Percentiles rank a stretch among this genome's conserved stretches.
phyloP scores from a whole-genome alignment of 148 eudicot species.

The Vaccinium macrocarpon region DNA sequence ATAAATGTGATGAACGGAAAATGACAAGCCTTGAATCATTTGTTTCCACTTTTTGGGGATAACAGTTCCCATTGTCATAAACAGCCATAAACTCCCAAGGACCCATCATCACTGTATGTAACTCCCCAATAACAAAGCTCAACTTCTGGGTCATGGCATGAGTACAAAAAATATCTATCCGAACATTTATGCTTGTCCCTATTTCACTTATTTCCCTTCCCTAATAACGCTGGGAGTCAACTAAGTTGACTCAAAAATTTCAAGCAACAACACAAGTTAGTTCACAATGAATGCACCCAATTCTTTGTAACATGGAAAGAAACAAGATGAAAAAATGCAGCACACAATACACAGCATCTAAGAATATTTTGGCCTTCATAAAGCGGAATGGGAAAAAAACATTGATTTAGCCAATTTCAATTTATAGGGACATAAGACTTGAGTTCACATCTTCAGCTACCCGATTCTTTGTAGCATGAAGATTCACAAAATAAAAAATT shows the following conservation, averaged over 20 bases:
- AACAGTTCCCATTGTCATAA: background rate
- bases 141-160: background rate
- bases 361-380: background rate
- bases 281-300: background rate
- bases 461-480: no score
- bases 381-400: no score
- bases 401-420: no score
- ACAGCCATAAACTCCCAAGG: background rate
- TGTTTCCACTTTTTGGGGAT: background rate
- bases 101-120: background rate
- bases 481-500: no score
- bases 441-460: no score
- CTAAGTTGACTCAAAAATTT: background rate
- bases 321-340: background rate
- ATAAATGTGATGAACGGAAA: background rate
- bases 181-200: background rate
- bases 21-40: background rate
- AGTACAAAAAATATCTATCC: background rate
- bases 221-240: background rate
- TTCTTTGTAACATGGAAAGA: background rate
- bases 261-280: background rate
- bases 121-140: background rate
- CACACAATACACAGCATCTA: background rate
- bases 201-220: background rate
- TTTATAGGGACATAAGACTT: no score